Evolutionary conservation across 2,329 filamentous ascomycete genomes (phyloP).

Genomic region (Penicillium sp.): DNA sequence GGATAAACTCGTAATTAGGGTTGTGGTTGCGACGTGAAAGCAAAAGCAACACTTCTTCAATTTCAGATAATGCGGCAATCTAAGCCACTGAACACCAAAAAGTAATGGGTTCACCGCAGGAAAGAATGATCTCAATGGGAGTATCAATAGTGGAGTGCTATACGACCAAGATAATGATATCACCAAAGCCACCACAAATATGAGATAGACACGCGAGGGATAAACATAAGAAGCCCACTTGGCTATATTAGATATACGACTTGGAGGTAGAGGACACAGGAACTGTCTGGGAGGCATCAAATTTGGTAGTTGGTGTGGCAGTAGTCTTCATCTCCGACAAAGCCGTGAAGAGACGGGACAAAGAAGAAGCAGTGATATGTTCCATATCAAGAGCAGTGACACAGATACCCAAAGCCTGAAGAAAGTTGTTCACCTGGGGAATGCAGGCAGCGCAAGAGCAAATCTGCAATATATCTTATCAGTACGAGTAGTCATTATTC

Average conservation of each 20-base stretch:
- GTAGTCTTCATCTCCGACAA: neutral
- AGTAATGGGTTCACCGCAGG: too few relatives aligned
- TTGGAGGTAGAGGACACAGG: neutral
- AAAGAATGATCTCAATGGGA: too few relatives aligned
- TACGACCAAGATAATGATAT: too few relatives aligned
- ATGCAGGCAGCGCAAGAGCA: slow-evolving; percentile 23
- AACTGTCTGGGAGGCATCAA: neutral
- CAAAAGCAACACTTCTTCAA: too few relatives aligned
- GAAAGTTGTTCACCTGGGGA: slow-evolving; percentile 8
- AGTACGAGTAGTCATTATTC: neutral
- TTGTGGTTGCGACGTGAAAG: too few relatives aligned
- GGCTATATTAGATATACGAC: neutral
- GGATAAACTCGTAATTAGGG: too few relatives aligned
- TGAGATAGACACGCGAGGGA: neutral
- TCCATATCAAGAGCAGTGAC: neutral
- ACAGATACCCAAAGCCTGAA: slow-evolving; percentile 19
- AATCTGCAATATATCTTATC: slow-evolving; percentile 8
- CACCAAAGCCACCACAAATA: neutral
- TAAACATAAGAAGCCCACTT: neutral
- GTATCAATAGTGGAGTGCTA: too few relatives aligned
- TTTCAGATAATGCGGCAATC: too few relatives aligned
- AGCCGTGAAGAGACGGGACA: neutral
- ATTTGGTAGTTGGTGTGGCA: too few relatives aligned
- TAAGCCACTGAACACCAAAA: too few relatives aligned
- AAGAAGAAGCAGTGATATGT: neutral